Percentiles rank a stretch among this genome's conserved stretches.
Evolutionary conservation across 805 yeast genomes (phyloP).

Genomic region (Pichia occidentalis): DNA sequence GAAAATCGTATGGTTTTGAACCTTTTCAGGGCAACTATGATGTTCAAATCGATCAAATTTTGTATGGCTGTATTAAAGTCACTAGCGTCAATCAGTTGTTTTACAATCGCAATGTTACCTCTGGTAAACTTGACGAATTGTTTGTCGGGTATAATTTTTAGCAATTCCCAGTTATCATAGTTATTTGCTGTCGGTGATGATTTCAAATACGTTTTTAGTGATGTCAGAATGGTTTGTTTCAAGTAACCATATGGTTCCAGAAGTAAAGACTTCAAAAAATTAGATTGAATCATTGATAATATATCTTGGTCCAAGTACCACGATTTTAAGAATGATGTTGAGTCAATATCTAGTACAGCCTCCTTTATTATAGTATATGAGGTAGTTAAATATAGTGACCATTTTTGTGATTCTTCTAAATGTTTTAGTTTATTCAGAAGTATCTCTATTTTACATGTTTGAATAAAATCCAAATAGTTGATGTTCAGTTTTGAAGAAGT

Average conservation of each 20-base stretch:
- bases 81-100: not conserved
- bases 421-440: not conserved
- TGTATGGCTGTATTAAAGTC: constrained; percentile 6
- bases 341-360: no score
- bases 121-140: no score
- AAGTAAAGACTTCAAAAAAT: not conserved
- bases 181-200: not conserved
- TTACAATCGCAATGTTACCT: no score
- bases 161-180: not conserved
- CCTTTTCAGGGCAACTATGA: constrained; percentile 18
- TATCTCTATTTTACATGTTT: not conserved
- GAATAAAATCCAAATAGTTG: no score
- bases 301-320: not conserved
- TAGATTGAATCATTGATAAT: not conserved
- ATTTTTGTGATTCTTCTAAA: not conserved
- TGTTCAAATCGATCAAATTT: constrained; percentile 19
- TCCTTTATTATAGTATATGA: constrained; percentile 2
- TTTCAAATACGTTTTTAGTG: not conserved
- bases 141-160: no score
- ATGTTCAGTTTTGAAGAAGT: no score
- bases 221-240: not conserved
- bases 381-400: not conserved
- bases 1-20: constrained; percentile 18
- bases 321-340: no score
- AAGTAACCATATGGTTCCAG: constrained; percentile 9